Percentiles rank a stretch among this genome's conserved stretches.
Conservation (phyloP, 1,284 basidiomycete genomes). For the Entoloma clypeatum region DNA sequence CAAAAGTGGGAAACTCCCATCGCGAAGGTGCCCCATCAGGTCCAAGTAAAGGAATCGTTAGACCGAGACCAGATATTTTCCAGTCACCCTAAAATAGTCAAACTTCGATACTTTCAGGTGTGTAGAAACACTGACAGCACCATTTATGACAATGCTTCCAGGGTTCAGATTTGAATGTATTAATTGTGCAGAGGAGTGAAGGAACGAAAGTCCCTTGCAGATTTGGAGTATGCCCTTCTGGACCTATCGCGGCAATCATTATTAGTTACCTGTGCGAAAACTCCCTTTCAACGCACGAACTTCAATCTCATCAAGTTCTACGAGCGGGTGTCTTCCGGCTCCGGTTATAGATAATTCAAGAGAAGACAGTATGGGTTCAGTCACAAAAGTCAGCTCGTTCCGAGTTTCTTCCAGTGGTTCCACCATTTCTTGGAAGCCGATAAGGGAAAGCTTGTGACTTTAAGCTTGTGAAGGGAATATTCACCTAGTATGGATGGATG, state of each 20-base stretch:
- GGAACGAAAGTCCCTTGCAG: slow-evolving; percentile 89
- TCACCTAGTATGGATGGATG: slow-evolving; percentile 91
- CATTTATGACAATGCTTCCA: slow-evolving; percentile 84
- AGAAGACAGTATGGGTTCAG: slow-evolving; percentile 82
- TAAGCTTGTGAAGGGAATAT: slow-evolving; percentile 16
- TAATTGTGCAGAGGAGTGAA: slow-evolving; percentile 87
- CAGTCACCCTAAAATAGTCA: slow-evolving; percentile 80
- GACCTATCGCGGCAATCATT: slow-evolving; percentile 51
- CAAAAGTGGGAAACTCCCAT: slow-evolving; percentile 89
- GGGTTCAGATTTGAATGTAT: slow-evolving; percentile 91
- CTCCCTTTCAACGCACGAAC: slow-evolving; percentile 38
- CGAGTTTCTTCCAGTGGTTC: slow-evolving; percentile 97
- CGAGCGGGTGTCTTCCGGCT: slow-evolving; percentile 51
- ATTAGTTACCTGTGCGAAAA: neutral
- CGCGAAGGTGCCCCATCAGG: slow-evolving; percentile 72
- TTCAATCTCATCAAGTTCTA: slow-evolving; percentile 90
- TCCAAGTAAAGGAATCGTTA: slow-evolving; percentile 76
- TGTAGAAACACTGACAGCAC: slow-evolving; percentile 56
- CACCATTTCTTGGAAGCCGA: slow-evolving; percentile 72
- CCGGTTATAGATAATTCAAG: slow-evolving; percentile 72
- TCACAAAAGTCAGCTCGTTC: slow-evolving; percentile 87
- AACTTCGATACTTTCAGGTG: slow-evolving; percentile 4
- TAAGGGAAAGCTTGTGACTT: slow-evolving; percentile 6
- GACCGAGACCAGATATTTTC: slow-evolving; percentile 91
- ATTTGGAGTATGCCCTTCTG: slow-evolving; percentile 96